Base-by-base conservation (phyloP, 352 stramenopile genomes). In the Phytophthora sansomeana region DNA sequence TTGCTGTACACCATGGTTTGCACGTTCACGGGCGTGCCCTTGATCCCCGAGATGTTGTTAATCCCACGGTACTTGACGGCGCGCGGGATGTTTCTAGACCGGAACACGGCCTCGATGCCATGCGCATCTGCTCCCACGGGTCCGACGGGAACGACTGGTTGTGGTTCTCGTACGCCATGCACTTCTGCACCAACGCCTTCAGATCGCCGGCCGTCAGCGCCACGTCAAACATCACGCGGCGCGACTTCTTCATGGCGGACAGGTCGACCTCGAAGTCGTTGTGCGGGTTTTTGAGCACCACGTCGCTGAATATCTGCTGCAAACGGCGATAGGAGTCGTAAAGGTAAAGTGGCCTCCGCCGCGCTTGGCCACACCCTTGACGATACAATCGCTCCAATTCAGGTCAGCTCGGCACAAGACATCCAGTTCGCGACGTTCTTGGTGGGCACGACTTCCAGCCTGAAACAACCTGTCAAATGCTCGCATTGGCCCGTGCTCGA, bases 71-170 rank as follows among this genome's bases (percentile, higher is more conserved):
- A 67, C 35, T 67, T 71, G 48, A 71, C 57, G 21, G 63, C 63
- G 42, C 63, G 63, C 41, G 63, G 63, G 63, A 67, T 71, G 49
- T 71, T 71, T 56, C 63, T 66, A 55, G 55, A 71, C 32, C 33
- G 63, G 63, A 71, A 71, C 13, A 71, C 63, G 48, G 63, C 63
- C 57, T 71, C 63, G 19, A 71, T 71, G 41, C 63, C 63, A 71
- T 71, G 33, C 55, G 55, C 63, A 71, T 67, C 49, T 67, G 63
- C 49, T 71, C 63, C 63, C 63, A 71, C 16, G 57, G 63, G 50
- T 72, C 63, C 9, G 49, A 59, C 49, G 63, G 63, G 49, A 72
- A 72, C 49, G 49, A 58, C 43, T 67, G 41, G 35, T 24, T 51
- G 50, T 72, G 57, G 42, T 39, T 59, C 57, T 67, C 57, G 58